These are phyloP conservation scores for Protoeuglena noctilucae DNA, from an alignment of 139 green algal genomes.

Conservation along the genomic window DNA sequence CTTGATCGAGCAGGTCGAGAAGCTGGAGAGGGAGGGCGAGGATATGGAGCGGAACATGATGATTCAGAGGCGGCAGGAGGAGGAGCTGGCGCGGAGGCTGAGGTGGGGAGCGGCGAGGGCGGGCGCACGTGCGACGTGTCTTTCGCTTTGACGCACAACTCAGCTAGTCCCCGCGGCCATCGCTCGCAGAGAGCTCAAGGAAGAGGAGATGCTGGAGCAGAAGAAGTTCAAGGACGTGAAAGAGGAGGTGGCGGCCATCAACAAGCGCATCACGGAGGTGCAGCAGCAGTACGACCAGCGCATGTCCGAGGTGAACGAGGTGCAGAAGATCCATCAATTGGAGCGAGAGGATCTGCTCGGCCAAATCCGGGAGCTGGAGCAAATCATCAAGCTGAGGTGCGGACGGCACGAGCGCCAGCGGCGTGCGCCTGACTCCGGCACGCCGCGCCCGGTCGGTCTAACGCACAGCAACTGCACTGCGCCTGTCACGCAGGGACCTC, in stretches of 20 bases:
- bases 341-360: not conserved
- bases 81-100: not conserved
- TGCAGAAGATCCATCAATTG: not conserved
- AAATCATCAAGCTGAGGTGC: not conserved
- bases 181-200: not conserved
- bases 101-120: too few species aligned
- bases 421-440: too few species aligned
- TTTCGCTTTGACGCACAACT: too few species aligned
- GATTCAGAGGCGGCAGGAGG: not conserved
- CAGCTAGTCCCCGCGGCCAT: too few species aligned
- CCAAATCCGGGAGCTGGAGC: not conserved
- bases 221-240: not conserved
- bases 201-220: not conserved
- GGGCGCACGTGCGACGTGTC: too few species aligned
- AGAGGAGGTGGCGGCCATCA: not conserved
- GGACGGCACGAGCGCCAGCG: too few species aligned
- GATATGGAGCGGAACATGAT: conserved; percentile 1
- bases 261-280: not conserved
- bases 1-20: conserved; percentile 1
- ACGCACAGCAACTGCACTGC: too few species aligned
- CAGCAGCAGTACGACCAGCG: not conserved
- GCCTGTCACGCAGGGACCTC: too few species aligned
- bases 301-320: not conserved
- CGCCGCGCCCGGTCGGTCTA: too few species aligned
- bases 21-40: not conserved